Conservation (phyloP, 495 filamentous ascomycete genomes). For the Glonium stellatum region DNA sequence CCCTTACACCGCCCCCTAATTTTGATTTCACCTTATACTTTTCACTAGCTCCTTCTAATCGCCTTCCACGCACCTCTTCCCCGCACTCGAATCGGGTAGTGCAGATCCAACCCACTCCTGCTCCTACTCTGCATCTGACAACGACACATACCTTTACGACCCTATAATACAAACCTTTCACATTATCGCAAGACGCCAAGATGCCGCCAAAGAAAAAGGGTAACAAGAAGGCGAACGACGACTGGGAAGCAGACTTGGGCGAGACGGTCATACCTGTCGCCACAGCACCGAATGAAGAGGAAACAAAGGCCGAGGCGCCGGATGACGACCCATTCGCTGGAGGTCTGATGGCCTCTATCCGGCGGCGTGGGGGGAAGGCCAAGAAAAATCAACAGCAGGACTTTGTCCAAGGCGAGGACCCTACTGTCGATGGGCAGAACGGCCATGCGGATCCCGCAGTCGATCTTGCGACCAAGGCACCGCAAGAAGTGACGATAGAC, state of each 20-base stretch:
- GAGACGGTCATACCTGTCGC: constrained; percentile 54
- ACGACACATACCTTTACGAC: too few relatives aligned
- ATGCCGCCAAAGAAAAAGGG: constrained; percentile 96
- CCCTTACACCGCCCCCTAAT: too few relatives aligned
- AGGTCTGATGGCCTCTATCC: constrained; percentile 77
- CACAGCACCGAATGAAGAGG: constrained; percentile 35
- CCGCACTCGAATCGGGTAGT: too few relatives aligned
- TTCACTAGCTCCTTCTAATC: too few relatives aligned
- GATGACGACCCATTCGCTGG: constrained; percentile 50
- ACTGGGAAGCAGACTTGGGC: constrained; percentile 95
- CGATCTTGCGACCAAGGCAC: constrained; percentile 58
- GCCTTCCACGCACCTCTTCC: too few relatives aligned
- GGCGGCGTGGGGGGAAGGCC: constrained; percentile 86
- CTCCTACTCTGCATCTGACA: too few relatives aligned
- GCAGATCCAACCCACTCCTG: too few relatives aligned
- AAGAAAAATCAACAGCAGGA: constrained; percentile 78
- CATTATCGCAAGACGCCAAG: background rate
- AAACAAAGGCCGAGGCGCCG: constrained; percentile 29
- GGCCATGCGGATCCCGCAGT: constrained; percentile 32
- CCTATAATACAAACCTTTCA: too few relatives aligned
- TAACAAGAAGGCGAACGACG: constrained; percentile 71
- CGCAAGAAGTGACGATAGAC: constrained; percentile 78
- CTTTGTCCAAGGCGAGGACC: constrained; percentile 65
- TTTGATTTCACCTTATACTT: too few relatives aligned
- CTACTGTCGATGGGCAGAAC: constrained; percentile 31